phyloP scores from a whole-genome alignment of 345 rosid genomes.

The Eucalyptus sp. region DNA sequence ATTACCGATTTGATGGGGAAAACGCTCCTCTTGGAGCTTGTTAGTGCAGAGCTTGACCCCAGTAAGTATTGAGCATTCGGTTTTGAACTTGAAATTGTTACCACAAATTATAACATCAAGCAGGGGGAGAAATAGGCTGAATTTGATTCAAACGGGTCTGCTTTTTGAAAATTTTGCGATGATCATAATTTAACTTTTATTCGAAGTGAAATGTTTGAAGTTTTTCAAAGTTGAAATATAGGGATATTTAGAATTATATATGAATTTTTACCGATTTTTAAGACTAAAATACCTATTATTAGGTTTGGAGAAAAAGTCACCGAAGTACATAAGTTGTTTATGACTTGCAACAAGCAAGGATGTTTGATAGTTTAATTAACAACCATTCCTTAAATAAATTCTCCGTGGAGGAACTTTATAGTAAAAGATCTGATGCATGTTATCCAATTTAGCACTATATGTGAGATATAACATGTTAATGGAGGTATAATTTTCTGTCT shows the following conservation, averaged over 20 bases:
- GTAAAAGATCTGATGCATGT: not conserved
- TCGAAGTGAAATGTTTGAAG: not conserved
- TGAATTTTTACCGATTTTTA: not conserved
- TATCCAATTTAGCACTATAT: not conserved
- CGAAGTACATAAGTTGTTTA: not conserved
- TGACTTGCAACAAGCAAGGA: not conserved
- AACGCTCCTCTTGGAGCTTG: slow-evolving; percentile 42
- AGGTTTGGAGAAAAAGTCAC: not conserved
- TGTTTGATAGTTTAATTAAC: not conserved
- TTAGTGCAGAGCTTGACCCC: slow-evolving; percentile 38
- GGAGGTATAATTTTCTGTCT: not conserved
- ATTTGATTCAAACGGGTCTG: not conserved
- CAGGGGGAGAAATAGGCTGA: not conserved
- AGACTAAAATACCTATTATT: not conserved
- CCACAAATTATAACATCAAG: not conserved
- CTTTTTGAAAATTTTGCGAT: not conserved
- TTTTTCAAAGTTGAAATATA: not conserved
- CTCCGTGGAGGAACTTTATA: not conserved
- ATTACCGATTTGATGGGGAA: slow-evolving; percentile 33
- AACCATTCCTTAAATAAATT: not conserved
- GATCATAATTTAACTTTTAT: not conserved
- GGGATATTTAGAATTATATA: not conserved
- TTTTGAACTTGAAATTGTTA: not conserved
- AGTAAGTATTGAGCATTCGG: slow-evolving; percentile 13
- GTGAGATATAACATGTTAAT: not conserved